Conservation (phyloP, 768 basidiomycete species). For the Ramaria rubella region DNA sequence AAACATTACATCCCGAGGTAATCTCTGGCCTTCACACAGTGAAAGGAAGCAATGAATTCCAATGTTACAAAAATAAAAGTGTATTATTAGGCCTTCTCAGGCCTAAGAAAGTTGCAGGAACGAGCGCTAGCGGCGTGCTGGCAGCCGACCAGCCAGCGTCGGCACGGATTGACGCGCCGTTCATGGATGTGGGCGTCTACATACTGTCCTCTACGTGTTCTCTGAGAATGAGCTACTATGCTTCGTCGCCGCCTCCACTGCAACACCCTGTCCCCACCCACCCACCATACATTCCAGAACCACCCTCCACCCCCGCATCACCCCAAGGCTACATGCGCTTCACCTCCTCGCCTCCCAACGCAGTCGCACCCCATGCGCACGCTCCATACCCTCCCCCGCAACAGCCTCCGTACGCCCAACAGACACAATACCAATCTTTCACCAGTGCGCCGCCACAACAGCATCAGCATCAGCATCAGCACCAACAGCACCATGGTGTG, state of each 20-base stretch:
- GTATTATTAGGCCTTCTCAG: too few species aligned
- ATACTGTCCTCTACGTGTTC: too few species aligned
- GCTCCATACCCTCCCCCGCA: slow-evolving; percentile 24
- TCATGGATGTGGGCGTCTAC: too few species aligned
- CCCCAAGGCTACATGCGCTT: slow-evolving; percentile 73
- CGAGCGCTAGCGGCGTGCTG: too few species aligned
- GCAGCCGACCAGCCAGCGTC: too few species aligned
- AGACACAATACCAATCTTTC: slow-evolving; percentile 15
- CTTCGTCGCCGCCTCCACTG: slow-evolving; percentile 59
- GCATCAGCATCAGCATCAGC: slow-evolving; percentile 12
- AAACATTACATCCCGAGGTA: too few species aligned
- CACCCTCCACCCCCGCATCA: slow-evolving; percentile 67
- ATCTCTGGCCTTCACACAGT: too few species aligned
- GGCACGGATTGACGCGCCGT: too few species aligned
- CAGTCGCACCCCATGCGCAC: slow-evolving; percentile 25
- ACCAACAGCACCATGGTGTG: slow-evolving; percentile 31
- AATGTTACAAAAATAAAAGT: too few species aligned
- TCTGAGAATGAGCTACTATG: slow-evolving; percentile 4
- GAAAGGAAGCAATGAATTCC: too few species aligned
- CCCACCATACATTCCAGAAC: slow-evolving; percentile 79
- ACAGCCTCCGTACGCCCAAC: slow-evolving; percentile 23
- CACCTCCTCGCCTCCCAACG: slow-evolving; percentile 46
- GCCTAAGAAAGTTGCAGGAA: too few species aligned
- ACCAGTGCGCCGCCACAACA: slow-evolving; percentile 13
- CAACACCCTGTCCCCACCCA: slow-evolving; percentile 87